phyloP scores from a whole-genome alignment of 2,329 filamentous ascomycete genomes.

The Aspergillus ochraceus region DNA sequence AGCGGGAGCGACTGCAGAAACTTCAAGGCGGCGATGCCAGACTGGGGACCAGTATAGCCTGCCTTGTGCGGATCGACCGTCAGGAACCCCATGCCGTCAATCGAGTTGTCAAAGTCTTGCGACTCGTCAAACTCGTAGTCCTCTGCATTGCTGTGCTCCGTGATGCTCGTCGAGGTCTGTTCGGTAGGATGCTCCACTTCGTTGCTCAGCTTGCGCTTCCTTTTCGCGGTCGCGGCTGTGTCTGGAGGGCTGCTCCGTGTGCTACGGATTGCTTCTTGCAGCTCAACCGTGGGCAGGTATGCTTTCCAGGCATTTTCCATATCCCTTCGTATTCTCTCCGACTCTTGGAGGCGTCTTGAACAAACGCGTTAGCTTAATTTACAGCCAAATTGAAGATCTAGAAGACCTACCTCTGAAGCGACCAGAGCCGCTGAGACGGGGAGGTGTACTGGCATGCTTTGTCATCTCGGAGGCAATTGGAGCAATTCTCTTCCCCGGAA shows the following conservation, averaged over 20 bases:
- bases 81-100: conserved; percentile 20
- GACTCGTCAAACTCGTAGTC: conserved; percentile 23
- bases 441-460: conserved; percentile 20
- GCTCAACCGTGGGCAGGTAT: conserved; percentile 17
- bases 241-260: conserved; percentile 8
- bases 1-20: conserved; percentile 20
- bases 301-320: conserved; percentile 17
- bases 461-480: conserved; percentile 17
- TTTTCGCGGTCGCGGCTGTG: background rate
- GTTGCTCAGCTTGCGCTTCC: conserved; percentile 8
- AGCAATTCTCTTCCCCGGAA: conserved; percentile 19
- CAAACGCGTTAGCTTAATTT: background rate
- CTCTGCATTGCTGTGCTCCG: conserved; percentile 20
- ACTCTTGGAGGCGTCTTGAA: conserved; percentile 17
- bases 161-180: conserved; percentile 15
- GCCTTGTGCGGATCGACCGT: conserved; percentile 20
- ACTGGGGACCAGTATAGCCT: conserved; percentile 21
- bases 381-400: background rate
- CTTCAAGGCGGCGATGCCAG: conserved; percentile 18
- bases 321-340: conserved; percentile 10
- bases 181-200: conserved; percentile 18
- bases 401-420: conserved; percentile 14
- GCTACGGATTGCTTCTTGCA: conserved; percentile 16
- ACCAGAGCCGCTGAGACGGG: conserved; percentile 16
- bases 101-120: conserved; percentile 21